These are phyloP conservation scores for Passiflora organensis DNA, from an alignment of 345 rosid genomes.

Conservation along the genomic window DNA sequence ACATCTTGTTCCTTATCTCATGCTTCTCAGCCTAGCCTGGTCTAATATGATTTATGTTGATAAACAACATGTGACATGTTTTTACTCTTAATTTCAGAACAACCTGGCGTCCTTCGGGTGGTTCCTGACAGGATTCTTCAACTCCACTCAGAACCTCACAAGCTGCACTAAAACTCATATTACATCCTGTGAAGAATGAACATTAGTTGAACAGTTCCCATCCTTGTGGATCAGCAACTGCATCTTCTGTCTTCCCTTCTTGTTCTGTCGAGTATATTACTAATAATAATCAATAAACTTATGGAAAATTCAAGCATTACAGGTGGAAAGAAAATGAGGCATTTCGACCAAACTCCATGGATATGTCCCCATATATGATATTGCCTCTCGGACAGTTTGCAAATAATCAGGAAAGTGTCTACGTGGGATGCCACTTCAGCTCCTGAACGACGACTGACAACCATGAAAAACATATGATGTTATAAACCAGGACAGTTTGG, in stretches of 20 bases:
- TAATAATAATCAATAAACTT: slow-evolving; percentile 8
- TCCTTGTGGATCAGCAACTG: slow-evolving; percentile 2
- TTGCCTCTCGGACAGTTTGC: too few species aligned
- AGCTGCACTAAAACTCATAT: slow-evolving; percentile 22
- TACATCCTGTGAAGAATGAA: background rate
- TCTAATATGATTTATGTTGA: too few species aligned
- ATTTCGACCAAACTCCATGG: too few species aligned
- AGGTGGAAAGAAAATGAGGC: too few species aligned
- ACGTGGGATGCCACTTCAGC: background rate
- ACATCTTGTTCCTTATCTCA: too few species aligned
- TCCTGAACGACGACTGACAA: background rate
- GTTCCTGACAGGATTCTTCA: slow-evolving; percentile 55
- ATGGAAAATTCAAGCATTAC: too few species aligned
- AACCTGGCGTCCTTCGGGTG: slow-evolving; percentile 89
- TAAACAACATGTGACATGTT: too few species aligned
- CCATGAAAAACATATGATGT: background rate
- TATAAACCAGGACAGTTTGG: background rate
- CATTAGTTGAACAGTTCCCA: background rate
- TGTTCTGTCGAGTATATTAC: too few species aligned
- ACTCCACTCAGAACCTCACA: slow-evolving; percentile 47
- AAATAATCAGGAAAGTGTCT: too few species aligned
- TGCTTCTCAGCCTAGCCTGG: too few species aligned
- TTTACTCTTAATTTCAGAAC: slow-evolving; percentile 39
- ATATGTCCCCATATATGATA: too few species aligned
- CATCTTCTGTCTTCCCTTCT: background rate